Conservation (phyloP, 2,329 filamentous ascomycete genomes). For the Lojkania enalia region DNA sequence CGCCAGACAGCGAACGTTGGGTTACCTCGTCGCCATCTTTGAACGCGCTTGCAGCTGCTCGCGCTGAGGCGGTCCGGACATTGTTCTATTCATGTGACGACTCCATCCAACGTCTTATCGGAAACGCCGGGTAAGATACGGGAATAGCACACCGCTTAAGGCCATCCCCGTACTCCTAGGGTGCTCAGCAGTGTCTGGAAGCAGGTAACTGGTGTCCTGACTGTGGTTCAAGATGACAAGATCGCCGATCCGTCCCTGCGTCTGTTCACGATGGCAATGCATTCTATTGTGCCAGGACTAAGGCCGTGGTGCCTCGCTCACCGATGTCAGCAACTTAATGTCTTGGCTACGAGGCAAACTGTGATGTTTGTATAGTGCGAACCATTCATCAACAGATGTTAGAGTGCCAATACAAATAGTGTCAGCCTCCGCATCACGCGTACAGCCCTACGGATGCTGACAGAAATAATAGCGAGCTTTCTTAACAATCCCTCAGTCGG, state of each 20-base stretch:
- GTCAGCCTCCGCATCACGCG: neutral
- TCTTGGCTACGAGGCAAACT: constrained; percentile 16
- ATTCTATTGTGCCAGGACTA: constrained; percentile 6
- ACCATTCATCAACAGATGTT: neutral
- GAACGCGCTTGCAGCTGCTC: neutral
- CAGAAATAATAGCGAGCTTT: too few species aligned
- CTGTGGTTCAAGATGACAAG: neutral
- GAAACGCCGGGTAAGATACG: constrained; percentile 10
- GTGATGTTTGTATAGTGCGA: neutral
- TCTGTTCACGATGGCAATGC: constrained; percentile 9
- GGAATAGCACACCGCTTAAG: constrained; percentile 2
- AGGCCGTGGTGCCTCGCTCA: constrained; percentile 12
- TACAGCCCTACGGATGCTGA: constrained; percentile 8
- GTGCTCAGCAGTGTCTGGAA: neutral
- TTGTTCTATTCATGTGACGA: constrained; percentile 8
- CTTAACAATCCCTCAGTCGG: too few species aligned
- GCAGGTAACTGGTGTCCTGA: neutral
- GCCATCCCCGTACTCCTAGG: constrained; percentile 1
- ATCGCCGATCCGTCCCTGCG: constrained; percentile 8
- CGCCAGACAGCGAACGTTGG: neutral
- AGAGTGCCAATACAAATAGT: constrained; percentile 3
- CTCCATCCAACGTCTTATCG: neutral
- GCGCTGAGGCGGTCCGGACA: neutral
- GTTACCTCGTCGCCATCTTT: neutral
- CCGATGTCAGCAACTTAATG: constrained; percentile 20